Base-by-base conservation (phyloP, 139 green algal species). In the Desmodesmus armatus region DNA sequence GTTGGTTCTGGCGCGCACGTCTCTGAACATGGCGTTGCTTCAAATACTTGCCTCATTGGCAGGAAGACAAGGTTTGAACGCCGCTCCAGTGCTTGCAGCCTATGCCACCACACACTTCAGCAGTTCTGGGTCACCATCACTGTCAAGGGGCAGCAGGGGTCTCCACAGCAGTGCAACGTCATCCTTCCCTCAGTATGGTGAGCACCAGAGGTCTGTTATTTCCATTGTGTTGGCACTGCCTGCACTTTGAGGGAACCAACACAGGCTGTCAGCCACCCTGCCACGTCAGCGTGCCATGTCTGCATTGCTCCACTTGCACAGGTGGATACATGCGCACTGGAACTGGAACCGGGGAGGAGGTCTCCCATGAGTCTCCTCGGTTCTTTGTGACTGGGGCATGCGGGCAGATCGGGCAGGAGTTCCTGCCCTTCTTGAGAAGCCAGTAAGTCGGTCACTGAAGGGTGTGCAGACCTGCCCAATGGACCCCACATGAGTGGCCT, bases 381-480 rank as follows among this genome's bases (percentile, higher is more conserved):
- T 86, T 80, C 70, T 70, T 86, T 47, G 67, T 86, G 1, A 86
- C 80, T 43, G 80, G 80, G 19, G 69, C 80, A 29, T 86, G 80
- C 25, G 51, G 80, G 3, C 66, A 78, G 41, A 60, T 73, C 29
- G 66, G 67, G 31, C 67, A 79, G 23, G 66, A 80, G 49, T 51
- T 41, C 2, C 2, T 44, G 47, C 40, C 55, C 13, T 72, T 39
- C 55, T 39, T 83, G 7, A 78, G 79, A 29, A 39, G 5, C 41
- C 65, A 77, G 77, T 83, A n/a, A n/a, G n/a, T n/a, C n/a, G n/a
- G n/a, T n/a, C n/a, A n/a, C n/a, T n/a, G n/a, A n/a, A n/a, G n/a
- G n/a, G n/a, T n/a, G n/a, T n/a, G n/a, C n/a, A n/a, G n/a, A n/a
- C n/a, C n/a, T n/a, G n/a, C n/a, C n/a, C n/a, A n/a, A n/a, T n/a